Percentiles rank a stretch among this genome's conserved stretches.
These are phyloP conservation scores for Raphanus hybrid DNA, from an alignment of 441 rosid genomes.

Conservation along the genomic window DNA sequence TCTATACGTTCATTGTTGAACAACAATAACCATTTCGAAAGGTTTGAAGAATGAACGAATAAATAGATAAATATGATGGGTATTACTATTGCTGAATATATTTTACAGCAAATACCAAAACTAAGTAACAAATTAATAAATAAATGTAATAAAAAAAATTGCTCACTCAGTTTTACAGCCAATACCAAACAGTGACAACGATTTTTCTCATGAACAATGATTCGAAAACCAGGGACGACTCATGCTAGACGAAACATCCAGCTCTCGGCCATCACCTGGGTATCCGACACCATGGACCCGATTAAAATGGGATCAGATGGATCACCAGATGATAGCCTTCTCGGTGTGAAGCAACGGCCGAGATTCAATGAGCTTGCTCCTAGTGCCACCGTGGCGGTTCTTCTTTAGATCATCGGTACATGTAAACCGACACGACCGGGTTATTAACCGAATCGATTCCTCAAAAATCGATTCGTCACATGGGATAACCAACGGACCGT, in stretches of 20 bases:
- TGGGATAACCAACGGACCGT: constrained; percentile 80
- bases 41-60: not conserved
- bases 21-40: too few species aligned
- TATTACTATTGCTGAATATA: not conserved
- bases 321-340: constrained; percentile 51
- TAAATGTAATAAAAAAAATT: constrained; percentile 13
- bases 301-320: constrained; percentile 21
- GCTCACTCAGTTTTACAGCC: not conserved
- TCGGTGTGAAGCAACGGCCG: constrained; percentile 65
- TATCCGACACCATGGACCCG: constrained; percentile 3
- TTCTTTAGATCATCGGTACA: constrained; percentile 54
- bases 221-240: constrained; percentile 77
- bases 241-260: constrained; percentile 2
- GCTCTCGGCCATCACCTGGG: constrained; percentile 61
- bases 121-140: constrained; percentile 12
- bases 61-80: constrained; percentile 2
- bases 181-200: not conserved
- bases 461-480: constrained; percentile 84
- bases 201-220: constrained; percentile 30
- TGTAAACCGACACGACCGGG: constrained; percentile 45
- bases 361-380: constrained; percentile 54
- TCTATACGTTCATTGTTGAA: too few species aligned
- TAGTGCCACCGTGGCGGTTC: constrained; percentile 45
- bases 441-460: constrained; percentile 65
- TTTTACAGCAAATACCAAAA: not conserved